Evolutionary conservation across 2,329 filamentous ascomycete species (phyloP).

Genomic region (Alternaria arbusti): DNA sequence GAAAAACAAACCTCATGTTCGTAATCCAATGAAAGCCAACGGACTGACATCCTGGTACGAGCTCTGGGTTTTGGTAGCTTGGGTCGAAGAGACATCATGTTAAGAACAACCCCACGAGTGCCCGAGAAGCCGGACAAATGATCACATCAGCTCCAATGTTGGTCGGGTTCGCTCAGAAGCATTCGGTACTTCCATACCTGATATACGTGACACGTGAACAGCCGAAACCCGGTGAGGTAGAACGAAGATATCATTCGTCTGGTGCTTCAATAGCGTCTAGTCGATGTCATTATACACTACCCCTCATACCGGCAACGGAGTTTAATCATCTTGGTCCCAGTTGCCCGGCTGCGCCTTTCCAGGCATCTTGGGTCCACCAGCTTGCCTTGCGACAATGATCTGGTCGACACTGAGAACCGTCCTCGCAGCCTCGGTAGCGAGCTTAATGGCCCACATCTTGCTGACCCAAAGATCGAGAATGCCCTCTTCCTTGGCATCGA

Average conservation of each 20-base stretch:
- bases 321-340: conserved; percentile 67
- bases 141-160: neutral
- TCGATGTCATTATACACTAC: conserved; percentile 20
- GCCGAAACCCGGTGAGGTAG: neutral
- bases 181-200: neutral
- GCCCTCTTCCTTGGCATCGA: conserved; percentile 85
- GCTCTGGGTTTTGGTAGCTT: neutral
- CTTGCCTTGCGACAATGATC: conserved; percentile 97
- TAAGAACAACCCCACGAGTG: neutral
- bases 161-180: neutral
- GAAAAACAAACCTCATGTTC: neutral
- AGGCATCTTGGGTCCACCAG: conserved; percentile 95
- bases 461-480: conserved; percentile 91
- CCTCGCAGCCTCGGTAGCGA: conserved; percentile 91
- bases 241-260: neutral
- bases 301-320: neutral
- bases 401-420: conserved; percentile 97
- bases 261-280: conserved; percentile 12
- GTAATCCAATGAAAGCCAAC: neutral
- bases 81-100: neutral
- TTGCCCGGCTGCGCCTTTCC: conserved; percentile 78
- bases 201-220: neutral
- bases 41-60: neutral
- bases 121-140: neutral
- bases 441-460: conserved; percentile 96